A percentile compares a stretch with the other conserved stretches of the same genome.
Conservation (phyloP, 108 stramenopile genomes). For the Nitzschia palea region DNA sequence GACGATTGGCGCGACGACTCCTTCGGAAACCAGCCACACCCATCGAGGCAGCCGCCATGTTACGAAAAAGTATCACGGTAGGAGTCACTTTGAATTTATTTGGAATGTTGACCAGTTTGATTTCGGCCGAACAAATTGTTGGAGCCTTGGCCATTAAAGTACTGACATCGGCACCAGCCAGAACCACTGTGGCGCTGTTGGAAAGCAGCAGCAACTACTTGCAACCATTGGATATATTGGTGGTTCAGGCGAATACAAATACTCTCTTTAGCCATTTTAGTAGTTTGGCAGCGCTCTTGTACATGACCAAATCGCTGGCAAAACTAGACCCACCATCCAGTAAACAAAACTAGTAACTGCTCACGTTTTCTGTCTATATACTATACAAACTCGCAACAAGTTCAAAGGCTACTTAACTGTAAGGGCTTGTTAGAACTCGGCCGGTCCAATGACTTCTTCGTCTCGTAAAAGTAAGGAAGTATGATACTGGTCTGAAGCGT, state of each 20-base stretch:
- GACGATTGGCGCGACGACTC: slow-evolving; percentile 66
- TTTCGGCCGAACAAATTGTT: slow-evolving; percentile 89
- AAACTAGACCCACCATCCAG: slow-evolving; percentile 68
- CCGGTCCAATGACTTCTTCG: not conserved
- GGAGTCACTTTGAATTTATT: slow-evolving; percentile 75
- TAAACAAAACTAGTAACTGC: slow-evolving; percentile 45
- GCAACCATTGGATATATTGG: slow-evolving; percentile 86
- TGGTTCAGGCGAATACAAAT: slow-evolving; percentile 95
- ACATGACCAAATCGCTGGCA: slow-evolving; percentile 56
- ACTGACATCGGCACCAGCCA: slow-evolving; percentile 57
- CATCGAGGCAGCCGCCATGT: slow-evolving; percentile 68
- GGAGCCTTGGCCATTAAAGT: slow-evolving; percentile 87
- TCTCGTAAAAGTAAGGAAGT: slow-evolving; percentile 23
- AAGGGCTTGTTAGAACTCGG: no score
- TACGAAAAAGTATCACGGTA: slow-evolving; percentile 69
- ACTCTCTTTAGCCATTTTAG: slow-evolving; percentile 87
- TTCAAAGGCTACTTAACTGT: no score
- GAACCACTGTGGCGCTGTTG: slow-evolving; percentile 12
- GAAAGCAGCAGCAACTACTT: slow-evolving; percentile 29
- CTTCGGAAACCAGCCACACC: slow-evolving; percentile 38
- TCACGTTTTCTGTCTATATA: not conserved
- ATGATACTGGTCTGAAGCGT: slow-evolving; percentile 32
- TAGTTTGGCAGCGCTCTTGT: slow-evolving; percentile 72
- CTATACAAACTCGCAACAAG: not conserved
- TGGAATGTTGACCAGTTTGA: slow-evolving; percentile 80